Evolutionary conservation across 1,284 basidiomycete genomes (phyloP).

Genomic region (Ceratobasidium sp.): DNA sequence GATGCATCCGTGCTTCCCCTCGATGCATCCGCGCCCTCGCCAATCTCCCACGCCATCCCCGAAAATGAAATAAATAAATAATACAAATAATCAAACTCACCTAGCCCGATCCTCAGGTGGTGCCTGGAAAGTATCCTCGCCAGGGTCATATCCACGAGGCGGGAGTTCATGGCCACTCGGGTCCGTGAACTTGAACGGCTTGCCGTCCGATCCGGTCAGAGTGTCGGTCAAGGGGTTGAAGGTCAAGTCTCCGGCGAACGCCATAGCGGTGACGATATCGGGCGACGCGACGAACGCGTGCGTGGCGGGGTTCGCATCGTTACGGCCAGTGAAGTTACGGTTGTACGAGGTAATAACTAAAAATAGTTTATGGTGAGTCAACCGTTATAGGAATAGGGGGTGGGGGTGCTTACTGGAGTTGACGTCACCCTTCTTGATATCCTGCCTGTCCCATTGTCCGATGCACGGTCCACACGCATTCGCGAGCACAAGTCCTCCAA

Average conservation of each 20-base stretch:
- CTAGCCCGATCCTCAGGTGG: constrained; percentile 86
- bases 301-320: constrained; percentile 99
- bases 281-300: constrained; percentile 99
- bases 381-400: background rate
- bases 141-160: constrained; percentile 94
- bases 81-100: constrained; percentile 15
- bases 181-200: constrained; percentile 96
- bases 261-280: constrained; percentile 97
- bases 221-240: constrained; percentile 98
- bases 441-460: constrained; percentile 98
- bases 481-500: constrained; percentile 94
- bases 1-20: background rate
- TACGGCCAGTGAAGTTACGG: constrained; percentile 99
- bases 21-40: background rate
- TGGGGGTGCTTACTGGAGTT: constrained; percentile 84
- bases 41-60: background rate
- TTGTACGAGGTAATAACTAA: constrained; percentile 98
- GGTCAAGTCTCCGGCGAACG: constrained; percentile 92
- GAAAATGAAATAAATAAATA: constrained; percentile 2
- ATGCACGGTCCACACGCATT: constrained; percentile 99
- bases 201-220: constrained; percentile 92
- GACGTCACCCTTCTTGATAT: constrained; percentile 95
- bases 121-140: constrained; percentile 96
- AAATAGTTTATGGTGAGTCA: constrained; percentile 1
- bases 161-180: constrained; percentile 94